Evolutionary conservation across 176 grass and related monocot genomes (phyloP).

Genomic region (Rhipidocladum racemiflorum): DNA sequence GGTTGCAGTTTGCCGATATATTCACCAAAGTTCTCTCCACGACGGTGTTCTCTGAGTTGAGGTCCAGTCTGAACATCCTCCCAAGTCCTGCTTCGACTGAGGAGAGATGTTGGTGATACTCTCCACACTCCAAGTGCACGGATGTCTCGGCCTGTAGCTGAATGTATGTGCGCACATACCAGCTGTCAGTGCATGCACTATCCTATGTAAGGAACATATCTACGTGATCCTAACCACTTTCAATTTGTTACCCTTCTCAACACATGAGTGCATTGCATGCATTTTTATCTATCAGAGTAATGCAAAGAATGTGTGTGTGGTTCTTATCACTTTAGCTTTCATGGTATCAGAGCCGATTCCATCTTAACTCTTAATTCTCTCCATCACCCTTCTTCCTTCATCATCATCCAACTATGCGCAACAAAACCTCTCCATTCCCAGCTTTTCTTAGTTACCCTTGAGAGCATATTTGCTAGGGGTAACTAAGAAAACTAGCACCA

Average conservation of each 20-base stretch:
- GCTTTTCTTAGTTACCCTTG: neutral
- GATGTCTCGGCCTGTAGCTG: neutral
- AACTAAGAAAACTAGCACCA: conserved; percentile 2
- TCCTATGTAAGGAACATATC: neutral
- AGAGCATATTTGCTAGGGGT: neutral
- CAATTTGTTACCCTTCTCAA: neutral
- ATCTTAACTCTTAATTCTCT: neutral
- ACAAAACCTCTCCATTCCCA: neutral
- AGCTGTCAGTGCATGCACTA: neutral
- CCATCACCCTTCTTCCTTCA: neutral
- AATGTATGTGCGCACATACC: neutral
- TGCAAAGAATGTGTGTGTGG: neutral
- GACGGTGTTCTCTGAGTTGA: neutral
- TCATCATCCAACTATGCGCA: neutral
- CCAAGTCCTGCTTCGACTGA: neutral
- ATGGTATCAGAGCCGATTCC: neutral
- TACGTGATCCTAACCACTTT: neutral
- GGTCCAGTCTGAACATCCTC: neutral
- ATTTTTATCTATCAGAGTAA: neutral
- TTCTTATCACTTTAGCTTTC: neutral
- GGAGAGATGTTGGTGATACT: neutral
- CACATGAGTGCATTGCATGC: neutral
- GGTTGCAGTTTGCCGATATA: neutral
- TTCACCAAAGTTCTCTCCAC: neutral
- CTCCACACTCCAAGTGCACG: neutral